phyloP scores from a whole-genome alignment of 306 rosid genomes.

The Malus fusca region DNA sequence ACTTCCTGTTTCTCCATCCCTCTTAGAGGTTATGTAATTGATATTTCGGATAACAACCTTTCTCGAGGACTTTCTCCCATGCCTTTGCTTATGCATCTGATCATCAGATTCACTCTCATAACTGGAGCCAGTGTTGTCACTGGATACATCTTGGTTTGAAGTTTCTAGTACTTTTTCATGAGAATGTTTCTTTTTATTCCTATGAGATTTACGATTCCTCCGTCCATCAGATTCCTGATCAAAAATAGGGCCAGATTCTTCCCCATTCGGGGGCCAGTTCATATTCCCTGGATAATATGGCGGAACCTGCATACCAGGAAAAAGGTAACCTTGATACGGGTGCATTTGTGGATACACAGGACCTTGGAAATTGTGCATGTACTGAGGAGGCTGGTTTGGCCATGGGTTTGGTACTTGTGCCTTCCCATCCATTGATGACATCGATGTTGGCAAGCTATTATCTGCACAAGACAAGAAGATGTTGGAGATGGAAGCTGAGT shows the following conservation, averaged over 20 bases:
- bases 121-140: constrained; percentile 52
- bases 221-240: constrained; percentile 46
- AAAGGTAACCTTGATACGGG: constrained; percentile 74
- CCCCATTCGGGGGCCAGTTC: constrained; percentile 79
- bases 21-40: constrained; percentile 82
- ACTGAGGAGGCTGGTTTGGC: constrained; percentile 70
- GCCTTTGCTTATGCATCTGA: constrained; percentile 41
- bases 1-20: constrained; percentile 64
- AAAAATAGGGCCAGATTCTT: constrained; percentile 39
- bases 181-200: constrained; percentile 62
- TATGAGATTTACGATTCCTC: constrained; percentile 38
- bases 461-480: constrained; percentile 33
- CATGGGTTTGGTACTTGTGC: constrained; percentile 59
- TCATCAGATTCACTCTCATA: constrained; percentile 56
- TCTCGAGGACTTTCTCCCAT: constrained; percentile 70
- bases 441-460: constrained; percentile 34
- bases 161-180: constrained; percentile 30
- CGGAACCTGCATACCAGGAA: constrained; percentile 82
- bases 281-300: constrained; percentile 75
- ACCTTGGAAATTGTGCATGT: constrained; percentile 83
- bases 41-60: constrained; percentile 93
- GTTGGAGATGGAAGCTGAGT: not conserved
- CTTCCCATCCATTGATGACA: constrained; percentile 52
- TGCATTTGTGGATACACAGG: constrained; percentile 63
- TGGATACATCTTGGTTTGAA: constrained; percentile 56